Percentiles rank a stretch among this genome's conserved stretches.
Conservation (phyloP, 106 monocot genomes). For the Dendrobium huoshanense region DNA sequence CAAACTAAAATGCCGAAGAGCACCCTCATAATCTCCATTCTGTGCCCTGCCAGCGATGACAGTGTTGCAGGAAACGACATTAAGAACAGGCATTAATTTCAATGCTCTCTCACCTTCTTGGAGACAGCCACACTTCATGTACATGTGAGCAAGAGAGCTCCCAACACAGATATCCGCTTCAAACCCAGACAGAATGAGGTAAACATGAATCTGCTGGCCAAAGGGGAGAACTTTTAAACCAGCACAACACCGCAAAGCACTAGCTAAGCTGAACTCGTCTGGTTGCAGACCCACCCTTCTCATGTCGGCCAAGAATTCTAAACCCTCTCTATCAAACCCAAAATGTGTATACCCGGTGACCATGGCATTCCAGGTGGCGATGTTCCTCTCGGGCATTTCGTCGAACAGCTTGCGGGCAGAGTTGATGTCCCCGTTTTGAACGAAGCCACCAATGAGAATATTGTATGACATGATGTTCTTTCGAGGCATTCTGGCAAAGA, state of each 20-base stretch:
- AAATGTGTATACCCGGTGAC: conserved; percentile 44
- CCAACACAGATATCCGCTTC: conserved; percentile 49
- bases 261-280: conserved; percentile 64
- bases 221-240: conserved; percentile 31
- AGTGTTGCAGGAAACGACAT: conserved; percentile 61
- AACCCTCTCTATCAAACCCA: conserved; percentile 41
- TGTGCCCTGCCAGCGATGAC: conserved; percentile 59
- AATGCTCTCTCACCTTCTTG: conserved; percentile 47
- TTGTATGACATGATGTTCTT: conserved; percentile 70
- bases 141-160: conserved; percentile 77
- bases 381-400: conserved; percentile 61
- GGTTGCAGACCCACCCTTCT: conserved; percentile 29
- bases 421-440: conserved; percentile 32
- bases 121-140: conserved; percentile 56
- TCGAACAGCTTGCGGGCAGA: conserved; percentile 47
- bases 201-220: conserved; percentile 56
- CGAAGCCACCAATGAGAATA: conserved; percentile 45
- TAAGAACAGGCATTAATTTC: conserved; percentile 33
- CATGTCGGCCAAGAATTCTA: conserved; percentile 40
- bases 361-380: conserved; percentile 72
- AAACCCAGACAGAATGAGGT: conserved; percentile 32
- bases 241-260: conserved; percentile 48
- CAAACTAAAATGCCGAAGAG: conserved; percentile 35
- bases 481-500: conserved; percentile 47
- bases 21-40: conserved; percentile 66